Base-by-base conservation (phyloP, 225 moss, liverwort and hornwort species). In the Sphagnum contortum region DNA sequence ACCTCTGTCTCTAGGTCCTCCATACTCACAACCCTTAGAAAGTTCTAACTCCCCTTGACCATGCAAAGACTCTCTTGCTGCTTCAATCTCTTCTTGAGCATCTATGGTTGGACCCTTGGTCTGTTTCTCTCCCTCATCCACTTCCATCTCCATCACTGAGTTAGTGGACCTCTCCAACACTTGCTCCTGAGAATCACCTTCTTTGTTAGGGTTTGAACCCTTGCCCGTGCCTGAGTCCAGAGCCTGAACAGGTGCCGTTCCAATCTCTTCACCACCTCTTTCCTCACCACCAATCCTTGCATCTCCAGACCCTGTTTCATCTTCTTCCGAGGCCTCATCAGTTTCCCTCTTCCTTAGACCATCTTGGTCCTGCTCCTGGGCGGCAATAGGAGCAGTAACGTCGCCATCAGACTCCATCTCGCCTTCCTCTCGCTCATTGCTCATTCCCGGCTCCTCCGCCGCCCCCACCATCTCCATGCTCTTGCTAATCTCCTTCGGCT, bases 371-470 rank as follows among this genome's bases (percentile, higher is more conserved):
- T 65, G 69, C 6, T 71, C 88, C 44, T 74, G 73, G 70, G 77
- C 79, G 29, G 29, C 29, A 57, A 71, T 76, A 55, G 66, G 55
- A 50, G 75, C 80, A n/a, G 66, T 47, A 66, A 70, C 66, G 59
- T 83, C 81, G 14, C 49, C 72, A 13, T 80, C 81, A 60, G 79
- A 73, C 71, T 91, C 87, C 68, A 94, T 54, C 78, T 91, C 94
- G 48, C 91, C 91, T 66, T 91, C 94, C 76, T 95, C 92, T 78
- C 79, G 83, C 72, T 92, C 95, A 12, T 71, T 71, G 64, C 79
- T 81, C 29, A 29, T 29, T 29, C 29, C 29, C 64, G 82, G 82
- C 55, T 81, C 76, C 45, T 75, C 62, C 64, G 71, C 85, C n/a
- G 69, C 61, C 50, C 59, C 80, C 6, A 57, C 45, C 12, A 55